Evolutionary conservation across 1,139 yeast species (phyloP).

Genomic region (Protomyces inundatus): DNA sequence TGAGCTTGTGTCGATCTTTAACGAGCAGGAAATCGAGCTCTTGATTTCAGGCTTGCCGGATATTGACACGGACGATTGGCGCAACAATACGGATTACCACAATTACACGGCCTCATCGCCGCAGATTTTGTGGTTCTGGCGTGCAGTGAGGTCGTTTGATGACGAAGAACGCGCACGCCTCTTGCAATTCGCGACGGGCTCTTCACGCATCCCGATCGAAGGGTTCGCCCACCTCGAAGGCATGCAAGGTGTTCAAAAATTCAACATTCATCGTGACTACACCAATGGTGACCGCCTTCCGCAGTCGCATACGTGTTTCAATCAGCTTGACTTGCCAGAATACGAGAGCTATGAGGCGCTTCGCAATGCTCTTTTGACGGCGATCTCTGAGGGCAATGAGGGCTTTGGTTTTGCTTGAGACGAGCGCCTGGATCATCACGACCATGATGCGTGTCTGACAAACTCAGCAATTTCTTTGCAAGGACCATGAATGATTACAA

Average conservation of each 20-base stretch:
- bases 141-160: constrained; percentile 93
- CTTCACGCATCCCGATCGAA: constrained; percentile 90
- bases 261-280: constrained; percentile 85
- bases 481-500: too few species aligned
- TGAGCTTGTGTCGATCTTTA: constrained; percentile 79
- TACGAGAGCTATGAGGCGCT: constrained; percentile 83
- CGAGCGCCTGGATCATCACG: too few species aligned
- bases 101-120: constrained; percentile 81
- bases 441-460: too few species aligned
- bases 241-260: constrained; percentile 78
- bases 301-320: constrained; percentile 48
- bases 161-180: constrained; percentile 90
- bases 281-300: constrained; percentile 85
- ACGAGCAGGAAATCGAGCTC: constrained; percentile 91
- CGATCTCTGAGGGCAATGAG: constrained; percentile 91
- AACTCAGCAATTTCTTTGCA: too few species aligned
- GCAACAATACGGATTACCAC: constrained; percentile 71
- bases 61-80: constrained; percentile 94
- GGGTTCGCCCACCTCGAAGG: constrained; percentile 91
- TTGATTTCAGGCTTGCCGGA: constrained; percentile 93
- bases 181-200: constrained; percentile 94
- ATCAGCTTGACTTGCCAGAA: constrained; percentile 84
- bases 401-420: constrained; percentile 79
- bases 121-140: constrained; percentile 96
- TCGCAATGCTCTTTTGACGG: constrained; percentile 72